Evolutionary conservation across 306 rosid species (phyloP).

Genomic region (Casuarina cunninghamiana): DNA sequence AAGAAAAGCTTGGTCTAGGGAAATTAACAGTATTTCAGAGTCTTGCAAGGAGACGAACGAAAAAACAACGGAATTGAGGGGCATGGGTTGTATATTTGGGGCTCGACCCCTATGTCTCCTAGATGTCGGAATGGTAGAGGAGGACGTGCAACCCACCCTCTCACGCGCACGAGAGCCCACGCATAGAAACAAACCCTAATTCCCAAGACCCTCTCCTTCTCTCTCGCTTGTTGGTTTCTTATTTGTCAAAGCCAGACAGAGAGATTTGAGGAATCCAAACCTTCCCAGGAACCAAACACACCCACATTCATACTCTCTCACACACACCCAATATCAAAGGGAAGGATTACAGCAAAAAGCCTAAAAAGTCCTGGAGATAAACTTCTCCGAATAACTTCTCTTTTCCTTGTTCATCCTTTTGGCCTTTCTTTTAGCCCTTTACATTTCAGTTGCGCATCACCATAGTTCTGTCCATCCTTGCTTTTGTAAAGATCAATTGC

Average conservation of each 20-base stretch:
- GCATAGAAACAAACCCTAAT: constrained; percentile 44
- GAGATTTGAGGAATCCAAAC: constrained; percentile 5
- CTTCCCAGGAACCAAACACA: constrained; percentile 3
- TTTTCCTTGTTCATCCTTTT: constrained; percentile 1
- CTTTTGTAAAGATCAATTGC: neutral
- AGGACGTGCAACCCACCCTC: constrained; percentile 46
- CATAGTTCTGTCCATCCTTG: neutral
- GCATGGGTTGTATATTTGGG: neutral
- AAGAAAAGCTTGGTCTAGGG: neutral
- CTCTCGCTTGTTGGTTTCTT: neutral
- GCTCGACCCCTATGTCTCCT: neutral
- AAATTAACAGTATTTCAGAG: neutral
- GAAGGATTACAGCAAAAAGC: neutral
- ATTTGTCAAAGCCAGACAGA: neutral
- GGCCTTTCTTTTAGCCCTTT: neutral
- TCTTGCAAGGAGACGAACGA: neutral
- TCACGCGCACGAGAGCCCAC: constrained; percentile 43
- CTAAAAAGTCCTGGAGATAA: neutral
- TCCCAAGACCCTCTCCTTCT: constrained; percentile 23
- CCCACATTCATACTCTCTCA: neutral
- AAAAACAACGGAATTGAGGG: neutral
- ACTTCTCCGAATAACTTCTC: neutral
- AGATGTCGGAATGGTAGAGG: constrained; percentile 7
- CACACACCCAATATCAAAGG: neutral
- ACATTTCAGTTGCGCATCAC: neutral